Evolutionary conservation across 1,284 basidiomycete species (phyloP).

Genomic region (Farysia itapuensis): DNA sequence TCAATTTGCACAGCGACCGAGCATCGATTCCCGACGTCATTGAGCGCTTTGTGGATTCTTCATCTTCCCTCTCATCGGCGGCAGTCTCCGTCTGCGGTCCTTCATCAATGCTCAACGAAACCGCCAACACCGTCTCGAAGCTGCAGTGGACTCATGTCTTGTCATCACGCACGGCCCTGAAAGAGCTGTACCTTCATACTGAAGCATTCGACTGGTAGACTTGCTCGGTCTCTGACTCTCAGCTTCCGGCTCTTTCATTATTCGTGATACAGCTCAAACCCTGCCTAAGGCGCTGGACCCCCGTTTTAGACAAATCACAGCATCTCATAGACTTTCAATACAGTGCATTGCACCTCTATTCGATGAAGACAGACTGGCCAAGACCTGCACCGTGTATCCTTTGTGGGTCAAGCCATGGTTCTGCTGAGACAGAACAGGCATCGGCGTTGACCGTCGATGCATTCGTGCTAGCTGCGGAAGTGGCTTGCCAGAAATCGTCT

Average conservation of each 20-base stretch:
- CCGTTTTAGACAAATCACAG: too few relatives aligned
- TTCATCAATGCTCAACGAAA: constrained; percentile 26
- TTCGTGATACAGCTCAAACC: too few relatives aligned
- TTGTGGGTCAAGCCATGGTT: constrained; percentile 18
- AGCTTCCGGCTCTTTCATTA: too few relatives aligned
- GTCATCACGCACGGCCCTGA: background rate
- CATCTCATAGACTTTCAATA: too few relatives aligned
- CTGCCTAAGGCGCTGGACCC: too few relatives aligned
- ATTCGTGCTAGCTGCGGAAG: background rate
- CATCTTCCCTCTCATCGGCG: background rate
- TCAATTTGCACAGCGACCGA: constrained; percentile 6
- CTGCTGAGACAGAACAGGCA: too few relatives aligned
- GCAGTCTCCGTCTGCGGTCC: constrained; percentile 37
- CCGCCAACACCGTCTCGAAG: constrained; percentile 13
- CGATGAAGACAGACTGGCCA: constrained; percentile 22
- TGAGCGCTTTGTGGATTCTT: constrained; percentile 2
- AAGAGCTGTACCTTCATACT: constrained; percentile 27
- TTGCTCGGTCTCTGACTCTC: too few relatives aligned
- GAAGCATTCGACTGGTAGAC: constrained; percentile 34
- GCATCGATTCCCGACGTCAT: constrained; percentile 5
- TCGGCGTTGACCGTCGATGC: background rate
- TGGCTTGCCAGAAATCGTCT: constrained; percentile 43
- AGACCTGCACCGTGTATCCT: constrained; percentile 15
- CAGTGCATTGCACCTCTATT: too few relatives aligned
- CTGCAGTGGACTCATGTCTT: constrained; percentile 29